Evolutionary conservation across 2,329 filamentous ascomycete species (phyloP), one percentile per base, ranked within the genome.

Genomic region (Cladosporium velox): DNA sequence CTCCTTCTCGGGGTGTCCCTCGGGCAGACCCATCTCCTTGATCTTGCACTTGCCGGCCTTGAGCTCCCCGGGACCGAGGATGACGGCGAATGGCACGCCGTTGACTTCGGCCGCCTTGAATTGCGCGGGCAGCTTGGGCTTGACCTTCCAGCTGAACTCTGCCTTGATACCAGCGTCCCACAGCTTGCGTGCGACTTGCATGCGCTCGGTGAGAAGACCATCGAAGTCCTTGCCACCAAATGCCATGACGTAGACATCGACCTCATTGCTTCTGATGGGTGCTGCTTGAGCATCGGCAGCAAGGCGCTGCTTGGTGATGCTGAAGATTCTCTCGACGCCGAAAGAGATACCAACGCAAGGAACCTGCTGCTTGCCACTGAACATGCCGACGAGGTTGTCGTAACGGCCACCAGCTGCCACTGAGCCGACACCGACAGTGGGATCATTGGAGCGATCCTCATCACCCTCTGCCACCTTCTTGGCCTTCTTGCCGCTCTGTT

Each of bases 221-320:
- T 85, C 90, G 78, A 93, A 94, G 24, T 89, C 91, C 79, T 93
- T 94, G 63, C 91, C 91, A 64, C 92, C 93, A 75, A 97, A 93
- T 0, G 93, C 93, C 93, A 98, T 98, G 74, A 98, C 90, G 79
- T 88, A 97, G 55, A 93, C 93, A 75, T 98, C 93, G 2, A 93
- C 90, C 72, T 95, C 91, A 74, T 89, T 92, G 70, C 85, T 84
- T 69, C 91, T 83, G 62, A 88, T 80, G 34, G 80, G 71, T 24
- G 84, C 79, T n/a, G 80, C 78, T 64, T 81, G 85, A 73, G 86
- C 84, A 66, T 87, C 86, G 66, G 85, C 86, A 68, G 87, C 87
- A 77, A 92, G 85, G 59, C 89, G 85, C 14, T 91, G 89, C 78
- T 96, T 93, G 70, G 90, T 92, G 75, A 97, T 93, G 72, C 91